Conservation (phyloP, 202 grass and related monocot species). For the Elaeis oleifera region DNA sequence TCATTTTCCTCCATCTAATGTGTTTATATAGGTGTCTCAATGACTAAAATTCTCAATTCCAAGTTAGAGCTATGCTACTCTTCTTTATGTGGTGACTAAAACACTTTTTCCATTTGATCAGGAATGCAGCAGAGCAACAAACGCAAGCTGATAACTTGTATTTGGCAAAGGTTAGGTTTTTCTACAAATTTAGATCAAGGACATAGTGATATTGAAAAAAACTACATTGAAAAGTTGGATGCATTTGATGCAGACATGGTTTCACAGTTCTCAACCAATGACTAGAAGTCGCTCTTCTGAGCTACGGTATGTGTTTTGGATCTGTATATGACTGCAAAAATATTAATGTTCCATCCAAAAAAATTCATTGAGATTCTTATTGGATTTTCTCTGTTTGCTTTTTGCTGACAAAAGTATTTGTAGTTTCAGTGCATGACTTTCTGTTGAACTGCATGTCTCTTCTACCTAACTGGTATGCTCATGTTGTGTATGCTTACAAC, state of each 20-base stretch:
- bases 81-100: constrained; percentile 24
- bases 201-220: neutral
- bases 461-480: too few relatives aligned
- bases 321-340: neutral
- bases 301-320: constrained; percentile 38
- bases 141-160: constrained; percentile 55
- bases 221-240: too few relatives aligned
- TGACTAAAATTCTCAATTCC: too few relatives aligned
- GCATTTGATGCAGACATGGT: constrained; percentile 47
- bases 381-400: too few relatives aligned
- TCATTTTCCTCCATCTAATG: too few relatives aligned
- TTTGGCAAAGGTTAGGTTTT: constrained; percentile 49
- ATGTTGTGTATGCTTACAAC: too few relatives aligned
- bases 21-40: too few relatives aligned
- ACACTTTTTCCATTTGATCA: constrained; percentile 13
- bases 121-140: constrained; percentile 61
- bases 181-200: neutral
- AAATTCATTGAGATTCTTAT: too few relatives aligned
- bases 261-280: constrained; percentile 72
- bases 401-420: too few relatives aligned
- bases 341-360: neutral
- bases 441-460: too few relatives aligned
- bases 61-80: neutral
- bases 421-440: too few relatives aligned
- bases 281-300: constrained; percentile 72